phyloP scores from a whole-genome alignment of 352 stramenopile species.

The Globisporangium okanoganense region DNA sequence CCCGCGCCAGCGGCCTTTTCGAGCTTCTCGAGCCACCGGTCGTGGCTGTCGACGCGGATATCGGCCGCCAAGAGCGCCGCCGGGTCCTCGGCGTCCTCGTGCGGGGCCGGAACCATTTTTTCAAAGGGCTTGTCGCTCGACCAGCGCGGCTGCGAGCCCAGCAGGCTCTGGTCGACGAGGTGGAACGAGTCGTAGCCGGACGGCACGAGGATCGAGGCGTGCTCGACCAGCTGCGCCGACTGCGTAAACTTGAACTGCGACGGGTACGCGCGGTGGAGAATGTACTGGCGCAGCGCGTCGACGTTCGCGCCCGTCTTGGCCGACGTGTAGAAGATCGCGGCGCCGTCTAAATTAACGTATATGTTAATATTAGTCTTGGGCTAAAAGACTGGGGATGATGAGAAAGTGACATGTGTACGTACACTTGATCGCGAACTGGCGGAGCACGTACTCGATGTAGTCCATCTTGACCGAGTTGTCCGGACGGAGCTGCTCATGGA shows the following conservation, averaged over 20 bases:
- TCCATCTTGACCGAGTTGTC: conserved; percentile 86
- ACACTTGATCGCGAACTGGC: conserved; percentile 79
- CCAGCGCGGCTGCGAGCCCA: conserved; percentile 75
- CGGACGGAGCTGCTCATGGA: conserved; percentile 35
- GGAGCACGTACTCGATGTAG: conserved; percentile 78
- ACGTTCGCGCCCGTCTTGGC: conserved; percentile 73
- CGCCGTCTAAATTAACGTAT: conserved; percentile 41
- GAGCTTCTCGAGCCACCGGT: conserved; percentile 78
- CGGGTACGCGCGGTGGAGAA: conserved; percentile 67
- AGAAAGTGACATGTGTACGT: conserved; percentile 24
- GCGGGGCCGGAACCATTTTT: conserved; percentile 68
- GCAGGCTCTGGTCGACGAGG: conserved; percentile 70
- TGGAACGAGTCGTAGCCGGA: conserved; percentile 76
- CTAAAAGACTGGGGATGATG: neutral
- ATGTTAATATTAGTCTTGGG: neutral
- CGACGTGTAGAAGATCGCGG: conserved; percentile 77
- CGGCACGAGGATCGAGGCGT: conserved; percentile 65
- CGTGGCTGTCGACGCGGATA: conserved; percentile 61
- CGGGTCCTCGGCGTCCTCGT: conserved; percentile 38
- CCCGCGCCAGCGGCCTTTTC: conserved; percentile 75
- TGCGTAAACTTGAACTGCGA: conserved; percentile 67
- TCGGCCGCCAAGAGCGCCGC: conserved; percentile 33
- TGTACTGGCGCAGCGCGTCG: conserved; percentile 70
- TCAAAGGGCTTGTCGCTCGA: conserved; percentile 73
- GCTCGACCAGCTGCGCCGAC: conserved; percentile 71